Evolutionary conservation across 306 rosid genomes (phyloP), one percentile per base, ranked within the genome.

Genomic region (Sicyos edulis): DNA sequence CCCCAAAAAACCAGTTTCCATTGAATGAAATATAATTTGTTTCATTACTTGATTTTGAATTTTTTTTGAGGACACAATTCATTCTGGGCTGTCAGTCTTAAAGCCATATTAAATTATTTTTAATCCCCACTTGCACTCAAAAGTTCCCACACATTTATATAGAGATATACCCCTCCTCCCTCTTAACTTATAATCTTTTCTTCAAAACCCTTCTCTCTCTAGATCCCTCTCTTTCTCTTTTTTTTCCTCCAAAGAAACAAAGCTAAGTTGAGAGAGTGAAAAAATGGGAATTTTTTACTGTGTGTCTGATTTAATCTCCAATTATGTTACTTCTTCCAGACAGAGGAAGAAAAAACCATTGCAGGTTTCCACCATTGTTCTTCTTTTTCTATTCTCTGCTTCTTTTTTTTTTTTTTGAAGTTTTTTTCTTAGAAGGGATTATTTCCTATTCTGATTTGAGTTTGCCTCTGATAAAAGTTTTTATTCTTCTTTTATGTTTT

Each of bases 231-330:
- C 29, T 26, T 26, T 26, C 29, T 26, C 29, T 26, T 37, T 56
- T 52, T 55, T 14, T 57, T 0, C 22, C 26, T 47, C 42, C 51
- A 26, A 54, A 54, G 0, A 54, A 57, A 57, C 34, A 52, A 0
- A 24, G 8, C 37, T 37, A 37, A n/a, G 51, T 40, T 63, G 0
- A 62, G 14, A 62, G 15, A n/a, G 1, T 0, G 14, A n/a, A 2
- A 2, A 15, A 73, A 74, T 74, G 78, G 78, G 78, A 15, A 42
- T 74, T 62, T 5, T 74, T 17, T 61, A 74, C 55, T 51, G 10
- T 3, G 71, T 74, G 13, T 16, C 78, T 12, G 72, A 74, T 29
- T 51, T 49, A 19, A 29, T 74, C 16, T 26, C 72, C 16, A 71
- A 74, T 16, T 74, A 50, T 62, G 54, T 62, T 11, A n/a, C 72